Evolutionary conservation across 2,329 filamentous ascomycete species (phyloP).

Genomic region (Elsinoe australis): DNA sequence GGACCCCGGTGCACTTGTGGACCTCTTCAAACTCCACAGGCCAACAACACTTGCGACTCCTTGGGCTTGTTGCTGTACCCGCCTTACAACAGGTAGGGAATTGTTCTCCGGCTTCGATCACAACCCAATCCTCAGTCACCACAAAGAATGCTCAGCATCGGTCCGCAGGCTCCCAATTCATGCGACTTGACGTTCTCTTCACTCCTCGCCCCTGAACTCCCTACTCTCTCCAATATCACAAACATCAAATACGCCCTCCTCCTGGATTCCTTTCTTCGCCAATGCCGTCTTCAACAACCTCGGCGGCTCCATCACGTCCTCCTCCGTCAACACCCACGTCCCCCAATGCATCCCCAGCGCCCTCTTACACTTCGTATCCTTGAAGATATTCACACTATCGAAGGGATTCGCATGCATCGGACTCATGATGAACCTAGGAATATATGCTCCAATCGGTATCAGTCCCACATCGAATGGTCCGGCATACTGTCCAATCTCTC

Average conservation of each 20-base stretch:
- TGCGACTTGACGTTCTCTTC: too few species aligned
- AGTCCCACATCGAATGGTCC: constrained; percentile 87
- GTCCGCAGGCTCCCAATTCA: too few species aligned
- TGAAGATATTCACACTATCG: constrained; percentile 83
- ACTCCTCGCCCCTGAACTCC: constrained; percentile 42
- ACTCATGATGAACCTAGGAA: constrained; percentile 65
- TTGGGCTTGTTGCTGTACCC: too few species aligned
- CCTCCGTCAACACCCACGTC: constrained; percentile 72
- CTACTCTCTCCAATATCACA: constrained; percentile 78
- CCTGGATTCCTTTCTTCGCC: constrained; percentile 55
- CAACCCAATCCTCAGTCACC: too few species aligned
- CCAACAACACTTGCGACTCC: too few species aligned
- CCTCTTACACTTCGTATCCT: constrained; percentile 66
- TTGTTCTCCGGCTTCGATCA: too few species aligned
- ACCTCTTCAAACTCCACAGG: too few species aligned
- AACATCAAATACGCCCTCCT: constrained; percentile 69
- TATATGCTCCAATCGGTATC: constrained; percentile 89
- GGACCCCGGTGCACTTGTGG: too few species aligned
- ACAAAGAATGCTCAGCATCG: too few species aligned
- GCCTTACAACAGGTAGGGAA: too few species aligned
- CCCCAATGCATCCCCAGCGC: constrained; percentile 93
- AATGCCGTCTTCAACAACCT: constrained; percentile 63
- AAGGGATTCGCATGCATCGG: constrained; percentile 78
- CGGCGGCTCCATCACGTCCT: constrained; percentile 80
- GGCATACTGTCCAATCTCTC: constrained; percentile 67